Evolutionary conservation across 257 asterid genomes (phyloP).

Genomic region (Solanum microdontum): DNA sequence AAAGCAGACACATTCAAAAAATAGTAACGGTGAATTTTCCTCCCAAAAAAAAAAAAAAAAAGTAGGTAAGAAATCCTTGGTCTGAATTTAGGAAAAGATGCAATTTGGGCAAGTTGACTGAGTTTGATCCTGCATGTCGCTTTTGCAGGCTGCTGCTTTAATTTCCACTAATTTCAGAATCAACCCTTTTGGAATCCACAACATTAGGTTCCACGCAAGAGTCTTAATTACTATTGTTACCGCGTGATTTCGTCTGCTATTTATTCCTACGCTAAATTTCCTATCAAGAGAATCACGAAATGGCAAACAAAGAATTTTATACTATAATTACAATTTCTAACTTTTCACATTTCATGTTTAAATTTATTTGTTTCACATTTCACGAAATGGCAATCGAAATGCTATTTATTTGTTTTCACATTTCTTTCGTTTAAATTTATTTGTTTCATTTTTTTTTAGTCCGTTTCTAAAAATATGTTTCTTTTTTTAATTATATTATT

Average conservation of each 20-base stretch:
- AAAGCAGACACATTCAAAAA: background rate
- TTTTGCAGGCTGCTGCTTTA: background rate
- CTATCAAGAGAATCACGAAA: background rate
- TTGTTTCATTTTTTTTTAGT: background rate
- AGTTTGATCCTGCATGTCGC: background rate
- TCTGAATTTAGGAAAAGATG: background rate
- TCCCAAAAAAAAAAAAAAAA: background rate
- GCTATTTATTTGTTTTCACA: no score
- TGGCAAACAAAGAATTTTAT: background rate
- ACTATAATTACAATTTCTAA: background rate
- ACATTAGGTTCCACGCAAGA: background rate
- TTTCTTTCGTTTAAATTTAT: no score
- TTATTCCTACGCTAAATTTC: background rate
- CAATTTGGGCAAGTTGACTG: background rate
- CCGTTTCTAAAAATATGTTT: background rate
- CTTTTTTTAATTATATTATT: no score
- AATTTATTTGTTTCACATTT: no score
- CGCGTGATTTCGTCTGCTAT: background rate
- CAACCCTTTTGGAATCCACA: background rate
- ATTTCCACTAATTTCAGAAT: background rate
- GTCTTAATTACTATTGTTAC: background rate
- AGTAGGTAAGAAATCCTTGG: background rate
- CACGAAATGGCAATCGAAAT: no score
- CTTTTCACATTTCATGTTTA: no score
- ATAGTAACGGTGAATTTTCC: background rate